phyloP scores from a whole-genome alignment of 257 asterid species.

The Rauvolfia tetraphylla region DNA sequence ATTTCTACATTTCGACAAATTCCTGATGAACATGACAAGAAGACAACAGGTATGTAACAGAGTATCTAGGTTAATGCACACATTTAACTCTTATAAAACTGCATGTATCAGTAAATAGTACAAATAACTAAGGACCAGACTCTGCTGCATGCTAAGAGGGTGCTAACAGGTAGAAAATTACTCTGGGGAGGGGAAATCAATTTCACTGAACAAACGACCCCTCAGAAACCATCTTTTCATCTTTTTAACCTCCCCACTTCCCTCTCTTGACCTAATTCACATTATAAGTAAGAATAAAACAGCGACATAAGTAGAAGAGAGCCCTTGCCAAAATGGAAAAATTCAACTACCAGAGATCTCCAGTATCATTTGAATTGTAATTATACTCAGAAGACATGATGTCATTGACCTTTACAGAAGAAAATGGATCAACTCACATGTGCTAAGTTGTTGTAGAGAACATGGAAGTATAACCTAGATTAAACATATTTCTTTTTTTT shows the following conservation, averaged over 20 bases:
- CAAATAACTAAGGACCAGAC: neutral
- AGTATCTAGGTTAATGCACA: neutral
- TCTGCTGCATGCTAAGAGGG: neutral
- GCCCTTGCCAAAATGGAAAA: neutral
- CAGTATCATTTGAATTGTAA: neutral
- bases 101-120: neutral
- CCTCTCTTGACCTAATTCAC: neutral
- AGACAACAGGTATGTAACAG: neutral
- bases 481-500: too few relatives aligned
- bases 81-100: neutral
- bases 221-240: neutral
- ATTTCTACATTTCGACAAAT: neutral
- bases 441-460: neutral
- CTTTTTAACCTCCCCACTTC: neutral
- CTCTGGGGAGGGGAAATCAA: neutral
- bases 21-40: neutral
- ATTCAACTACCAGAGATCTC: neutral
- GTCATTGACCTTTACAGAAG: neutral
- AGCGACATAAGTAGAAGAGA: neutral
- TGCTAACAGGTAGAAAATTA: neutral
- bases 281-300: neutral
- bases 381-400: neutral
- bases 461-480: neutral
- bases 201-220: neutral
- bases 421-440: slow-evolving; percentile 5